Base-by-base conservation (phyloP, 164 flowering plant genomes). In the Stephania cephalantha region DNA sequence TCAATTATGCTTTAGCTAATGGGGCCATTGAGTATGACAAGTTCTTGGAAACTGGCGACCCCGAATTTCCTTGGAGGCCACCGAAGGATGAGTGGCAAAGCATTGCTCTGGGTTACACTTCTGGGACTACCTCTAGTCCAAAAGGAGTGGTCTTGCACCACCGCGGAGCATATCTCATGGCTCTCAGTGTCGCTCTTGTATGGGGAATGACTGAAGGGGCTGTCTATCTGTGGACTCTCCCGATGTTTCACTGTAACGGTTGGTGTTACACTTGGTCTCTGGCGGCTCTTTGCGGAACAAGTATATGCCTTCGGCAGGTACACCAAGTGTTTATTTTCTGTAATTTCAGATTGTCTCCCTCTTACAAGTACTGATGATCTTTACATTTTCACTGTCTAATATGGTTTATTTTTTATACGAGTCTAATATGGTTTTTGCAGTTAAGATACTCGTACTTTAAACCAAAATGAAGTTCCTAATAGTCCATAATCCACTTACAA, bases 51-150 rank as follows among this genome's bases (percentile, higher is more conserved):
- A 76, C 76, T 22, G 99, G 99, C 64, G 94, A 95, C 73, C 91
- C 95, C 12, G 87, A 88, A 46, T 95, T 83, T 86, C 79, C 83
- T 63, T 95, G 99, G 99, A 83, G 77, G 65, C 90, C 96, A 63
- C 99, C 99, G 1, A 82, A 84, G 75, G 98, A 95, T 82, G 99
- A 93, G 88, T 95, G 99, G 99, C 93, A 92, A 80, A 95, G 98
- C 77, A 93, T 95, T 83, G 84, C 98, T 68, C 76, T 95, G 74
- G 98, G 99, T 64, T 95, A 95, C 74, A 95, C 99, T 68, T 95
- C 99, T 52, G 99, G 99, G n/a, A 93, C 98, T 12, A 95, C 99
- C 2, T 91, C 99, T 48, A 93, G 89, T 44, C 98, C 99, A 3
- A 95, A 93, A 79, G 99, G 99, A n/a, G 99, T 93, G 73, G 94